Evolutionary conservation across 768 basidiomycete species (phyloP).

Genomic region (Leucocoprinus sp.): DNA sequence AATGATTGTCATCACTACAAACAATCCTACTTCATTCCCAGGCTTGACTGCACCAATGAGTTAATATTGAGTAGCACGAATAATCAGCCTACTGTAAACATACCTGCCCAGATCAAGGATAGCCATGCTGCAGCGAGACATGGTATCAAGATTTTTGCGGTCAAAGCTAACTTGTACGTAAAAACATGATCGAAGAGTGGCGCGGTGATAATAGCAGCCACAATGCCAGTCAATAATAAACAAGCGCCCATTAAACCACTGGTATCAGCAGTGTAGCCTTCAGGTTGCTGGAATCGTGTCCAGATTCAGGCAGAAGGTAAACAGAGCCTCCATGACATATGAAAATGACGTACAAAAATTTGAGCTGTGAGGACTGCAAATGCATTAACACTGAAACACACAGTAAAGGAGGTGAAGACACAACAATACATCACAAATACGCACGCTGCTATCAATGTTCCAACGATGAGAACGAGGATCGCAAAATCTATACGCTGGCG

Average conservation of each 20-base stretch:
- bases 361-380: slow-evolving; percentile 63
- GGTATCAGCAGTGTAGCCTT: slow-evolving; percentile 59
- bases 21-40: slow-evolving; percentile 52
- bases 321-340: not conserved
- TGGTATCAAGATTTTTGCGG: slow-evolving; percentile 53
- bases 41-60: slow-evolving; percentile 40
- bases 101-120: slow-evolving; percentile 75
- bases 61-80: not conserved
- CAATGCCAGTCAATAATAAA: slow-evolving; percentile 61
- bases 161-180: slow-evolving; percentile 58
- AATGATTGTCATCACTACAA: slow-evolving; percentile 58
- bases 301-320: not conserved
- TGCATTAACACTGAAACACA: slow-evolving; percentile 39
- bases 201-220: slow-evolving; percentile 57
- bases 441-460: slow-evolving; percentile 55
- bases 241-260: slow-evolving; percentile 64
- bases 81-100: slow-evolving; percentile 13
- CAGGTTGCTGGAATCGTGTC: slow-evolving; percentile 42
- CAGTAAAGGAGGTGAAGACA: not conserved
- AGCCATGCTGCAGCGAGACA: slow-evolving; percentile 58
- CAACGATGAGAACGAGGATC: slow-evolving; percentile 53
- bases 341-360: slow-evolving; percentile 44
- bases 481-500: slow-evolving; percentile 67
- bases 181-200: slow-evolving; percentile 81
- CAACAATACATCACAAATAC: slow-evolving; percentile 18